These are phyloP conservation scores for Periconia digitata DNA, from an alignment of 2,329 filamentous ascomycete species.

Conservation along the genomic window DNA sequence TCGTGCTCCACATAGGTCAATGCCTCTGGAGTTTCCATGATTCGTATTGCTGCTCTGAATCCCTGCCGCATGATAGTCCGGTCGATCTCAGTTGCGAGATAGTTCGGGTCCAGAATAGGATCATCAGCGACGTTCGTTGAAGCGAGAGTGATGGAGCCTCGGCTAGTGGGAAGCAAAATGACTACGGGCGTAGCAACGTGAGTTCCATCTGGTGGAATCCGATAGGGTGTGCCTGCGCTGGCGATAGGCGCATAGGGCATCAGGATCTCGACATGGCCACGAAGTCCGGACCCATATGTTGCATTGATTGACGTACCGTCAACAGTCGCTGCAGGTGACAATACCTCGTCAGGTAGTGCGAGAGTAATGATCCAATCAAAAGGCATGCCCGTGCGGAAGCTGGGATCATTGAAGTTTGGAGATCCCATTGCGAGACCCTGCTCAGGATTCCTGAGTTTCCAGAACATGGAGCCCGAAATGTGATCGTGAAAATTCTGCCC, in stretches of 20 bases:
- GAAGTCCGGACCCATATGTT: neutral
- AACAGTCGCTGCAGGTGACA: neutral
- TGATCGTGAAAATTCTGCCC: conserved; percentile 30
- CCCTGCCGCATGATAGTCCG: conserved; percentile 48
- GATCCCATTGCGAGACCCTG: conserved; percentile 17
- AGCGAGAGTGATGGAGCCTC: conserved; percentile 54
- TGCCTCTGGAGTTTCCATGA: conserved; percentile 27
- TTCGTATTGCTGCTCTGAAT: conserved; percentile 45
- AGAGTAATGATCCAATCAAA: neutral
- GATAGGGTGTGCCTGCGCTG: neutral
- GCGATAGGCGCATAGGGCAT: conserved; percentile 14
- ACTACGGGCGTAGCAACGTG: conserved; percentile 4
- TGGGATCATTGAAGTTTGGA: conserved; percentile 14
- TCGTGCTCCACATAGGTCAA: conserved; percentile 11
- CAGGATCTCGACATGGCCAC: conserved; percentile 13
- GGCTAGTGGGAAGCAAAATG: conserved; percentile 22
- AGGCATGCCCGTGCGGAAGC: conserved; percentile 2
- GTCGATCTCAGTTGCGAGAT: conserved; percentile 54
- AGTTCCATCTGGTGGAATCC: conserved; percentile 2
- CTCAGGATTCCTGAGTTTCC: conserved; percentile 17
- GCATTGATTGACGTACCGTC: neutral
- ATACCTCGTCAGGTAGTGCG: neutral
- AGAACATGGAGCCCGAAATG: conserved; percentile 13
- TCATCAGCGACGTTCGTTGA: conserved; percentile 53
- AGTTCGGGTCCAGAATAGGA: conserved; percentile 54